A percentile compares a stretch with the other conserved stretches of the same genome.
phyloP scores from a whole-genome alignment of 78 protist genomes.

The slime mould (Dictyostelium discoideum) region dicty_2.7 NC_007090.3:276501-277000 shows the following conservation, averaged over 20 bases:
- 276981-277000: background rate
- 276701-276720: background rate
- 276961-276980: background rate
- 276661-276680: too few relatives aligned
- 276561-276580: too few relatives aligned
- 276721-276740: background rate
- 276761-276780: background rate
- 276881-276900: background rate
- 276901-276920: background rate
- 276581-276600: too few relatives aligned
- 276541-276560: too few relatives aligned
- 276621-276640: too few relatives aligned
- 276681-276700: too few relatives aligned
- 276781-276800: background rate
- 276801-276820: background rate
- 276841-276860: background rate
- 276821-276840: background rate
- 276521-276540: too few relatives aligned
- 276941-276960: background rate
- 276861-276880: slow-evolving; percentile 19
- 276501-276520: too few relatives aligned
- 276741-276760: background rate
- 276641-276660: too few relatives aligned
- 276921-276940: background rate
- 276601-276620: too few relatives aligned